Percentiles rank a stretch among this genome's conserved stretches.
phyloP scores from a whole-genome alignment of 1,284 basidiomycete species.

The Boletus semigastroideus region DNA sequence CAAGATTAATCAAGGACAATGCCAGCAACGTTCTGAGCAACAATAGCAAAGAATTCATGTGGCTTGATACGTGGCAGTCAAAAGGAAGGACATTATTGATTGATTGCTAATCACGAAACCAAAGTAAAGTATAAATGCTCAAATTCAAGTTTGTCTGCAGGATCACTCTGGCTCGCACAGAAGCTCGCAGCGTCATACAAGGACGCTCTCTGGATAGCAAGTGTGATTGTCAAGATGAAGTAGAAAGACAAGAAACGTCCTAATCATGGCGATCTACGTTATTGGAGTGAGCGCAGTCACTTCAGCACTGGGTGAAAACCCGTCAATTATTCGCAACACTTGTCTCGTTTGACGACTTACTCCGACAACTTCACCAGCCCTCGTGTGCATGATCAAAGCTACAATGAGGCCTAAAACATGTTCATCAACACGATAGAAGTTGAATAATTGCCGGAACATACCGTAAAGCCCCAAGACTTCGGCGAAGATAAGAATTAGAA shows the following conservation, averaged over 20 bases:
- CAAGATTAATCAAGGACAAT: constrained; percentile 38
- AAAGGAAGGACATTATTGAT: too few species aligned
- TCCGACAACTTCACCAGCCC: constrained; percentile 37
- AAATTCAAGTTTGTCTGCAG: too few species aligned
- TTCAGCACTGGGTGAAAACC: constrained; percentile 22
- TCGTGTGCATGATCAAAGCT: constrained; percentile 86
- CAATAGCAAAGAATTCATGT: constrained; percentile 17
- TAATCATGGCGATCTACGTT: constrained; percentile 12
- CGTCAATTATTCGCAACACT: not conserved
- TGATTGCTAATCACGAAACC: too few species aligned
- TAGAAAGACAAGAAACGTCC: constrained; percentile 13
- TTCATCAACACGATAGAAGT: not conserved
- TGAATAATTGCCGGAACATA: constrained; percentile 17
- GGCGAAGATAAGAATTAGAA: constrained; percentile 79
- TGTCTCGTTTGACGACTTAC: constrained; percentile 13
- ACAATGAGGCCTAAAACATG: constrained; percentile 70
- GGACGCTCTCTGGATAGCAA: constrained; percentile 1
- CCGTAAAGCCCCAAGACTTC: constrained; percentile 83
- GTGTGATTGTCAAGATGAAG: constrained; percentile 9
- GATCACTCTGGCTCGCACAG: too few species aligned
- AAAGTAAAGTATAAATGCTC: too few species aligned
- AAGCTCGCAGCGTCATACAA: too few species aligned
- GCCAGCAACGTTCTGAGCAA: constrained; percentile 23
- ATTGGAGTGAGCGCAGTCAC: not conserved
- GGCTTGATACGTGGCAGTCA: too few species aligned